A percentile compares a stretch with the other conserved stretches of the same genome.
These are phyloP conservation scores for Xylaria nigripes DNA, from an alignment of 495 filamentous ascomycete species.

Conservation along the genomic window DNA sequence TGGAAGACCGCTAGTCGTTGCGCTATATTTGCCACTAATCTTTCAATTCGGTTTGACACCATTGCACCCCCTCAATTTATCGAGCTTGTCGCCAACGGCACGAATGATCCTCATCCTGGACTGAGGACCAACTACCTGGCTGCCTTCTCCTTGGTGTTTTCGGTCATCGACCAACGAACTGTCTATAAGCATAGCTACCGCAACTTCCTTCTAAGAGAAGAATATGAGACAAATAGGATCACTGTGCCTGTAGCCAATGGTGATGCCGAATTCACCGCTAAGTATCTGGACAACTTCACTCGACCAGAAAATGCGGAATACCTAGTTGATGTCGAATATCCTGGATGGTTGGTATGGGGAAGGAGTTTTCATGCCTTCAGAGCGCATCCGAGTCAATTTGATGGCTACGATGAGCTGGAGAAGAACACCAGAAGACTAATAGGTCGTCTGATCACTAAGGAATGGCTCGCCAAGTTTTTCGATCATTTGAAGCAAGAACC, in stretches of 20 bases:
- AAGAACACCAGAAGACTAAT: conserved; percentile 68
- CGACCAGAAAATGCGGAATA: conserved; percentile 68
- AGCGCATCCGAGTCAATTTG: conserved; percentile 56
- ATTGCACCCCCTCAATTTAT: conserved; percentile 74
- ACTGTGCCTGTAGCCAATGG: conserved; percentile 59
- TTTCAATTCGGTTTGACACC: conserved; percentile 81
- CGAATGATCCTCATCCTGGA: conserved; percentile 84
- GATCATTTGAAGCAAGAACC: conserved; percentile 95
- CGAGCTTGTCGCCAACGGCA: conserved; percentile 73
- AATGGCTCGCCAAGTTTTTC: conserved; percentile 86
- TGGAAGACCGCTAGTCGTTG: conserved; percentile 94
- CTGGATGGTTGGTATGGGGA: conserved; percentile 96
- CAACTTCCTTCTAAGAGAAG: conserved; percentile 72
- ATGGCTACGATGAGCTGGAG: conserved; percentile 80
- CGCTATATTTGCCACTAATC: conserved; percentile 77
- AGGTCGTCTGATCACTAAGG: conserved; percentile 64
- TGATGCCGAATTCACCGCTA: conserved; percentile 68
- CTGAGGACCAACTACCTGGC: conserved; percentile 73
- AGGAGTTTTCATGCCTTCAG: conserved; percentile 72
- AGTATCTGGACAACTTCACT: conserved; percentile 70
- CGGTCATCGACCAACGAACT: conserved; percentile 74
- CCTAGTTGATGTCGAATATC: conserved; percentile 84
- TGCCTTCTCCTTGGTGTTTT: conserved; percentile 72
- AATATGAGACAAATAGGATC: conserved; percentile 66
- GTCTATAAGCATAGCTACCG: conserved; percentile 77